These are phyloP conservation scores for Wickerhamomyces queroliae DNA, from an alignment of 805 yeast genomes.

Conservation along the genomic window DNA sequence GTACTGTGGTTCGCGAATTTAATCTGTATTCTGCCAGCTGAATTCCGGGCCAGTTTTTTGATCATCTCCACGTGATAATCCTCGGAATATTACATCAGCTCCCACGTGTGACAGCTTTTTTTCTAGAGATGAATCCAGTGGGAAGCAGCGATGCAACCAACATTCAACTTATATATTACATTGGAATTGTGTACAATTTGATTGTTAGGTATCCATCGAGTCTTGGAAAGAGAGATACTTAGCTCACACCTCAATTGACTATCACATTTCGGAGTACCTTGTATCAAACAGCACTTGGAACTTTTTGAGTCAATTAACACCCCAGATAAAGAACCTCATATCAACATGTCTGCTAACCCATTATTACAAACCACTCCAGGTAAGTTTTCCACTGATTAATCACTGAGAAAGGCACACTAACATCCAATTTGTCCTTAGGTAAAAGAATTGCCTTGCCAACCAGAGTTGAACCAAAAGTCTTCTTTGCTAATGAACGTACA, in stretches of 20 bases:
- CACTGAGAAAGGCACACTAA: background rate
- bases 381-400: conserved; percentile 17
- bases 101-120: background rate
- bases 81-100: background rate
- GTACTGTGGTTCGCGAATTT: background rate
- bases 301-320: too few relatives aligned
- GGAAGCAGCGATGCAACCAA: conserved; percentile 1
- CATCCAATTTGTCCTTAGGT: conserved; percentile 25
- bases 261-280: too few relatives aligned
- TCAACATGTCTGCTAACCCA: conserved; percentile 66
- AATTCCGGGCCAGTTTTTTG: too few relatives aligned
- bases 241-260: too few relatives aligned
- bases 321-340: too few relatives aligned
- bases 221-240: too few relatives aligned
- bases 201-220: too few relatives aligned
- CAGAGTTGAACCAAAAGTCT: conserved; percentile 97
- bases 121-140: too few relatives aligned
- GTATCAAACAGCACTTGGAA: too few relatives aligned
- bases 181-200: too few relatives aligned
- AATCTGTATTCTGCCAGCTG: background rate
- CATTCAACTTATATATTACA: too few relatives aligned
- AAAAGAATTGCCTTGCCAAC: conserved; percentile 97
- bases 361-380: conserved; percentile 69
- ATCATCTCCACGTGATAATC: too few relatives aligned
- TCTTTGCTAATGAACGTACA: conserved; percentile 98